Evolutionary conservation across 2,329 filamentous ascomycete species (phyloP).

Genomic region (Aspergillus quadrilineatus): DNA sequence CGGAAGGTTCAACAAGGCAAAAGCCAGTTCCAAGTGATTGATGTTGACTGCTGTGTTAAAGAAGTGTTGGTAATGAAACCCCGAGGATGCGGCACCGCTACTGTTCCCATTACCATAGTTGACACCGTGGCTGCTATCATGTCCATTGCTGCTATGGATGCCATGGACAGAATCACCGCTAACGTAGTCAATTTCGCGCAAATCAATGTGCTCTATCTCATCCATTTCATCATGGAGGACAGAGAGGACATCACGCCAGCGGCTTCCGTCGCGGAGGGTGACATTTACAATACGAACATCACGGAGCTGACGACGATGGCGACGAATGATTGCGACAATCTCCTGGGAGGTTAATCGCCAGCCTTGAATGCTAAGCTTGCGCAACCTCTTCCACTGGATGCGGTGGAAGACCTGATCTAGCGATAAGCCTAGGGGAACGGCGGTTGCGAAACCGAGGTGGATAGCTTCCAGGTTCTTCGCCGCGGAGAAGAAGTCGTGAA

Average conservation of each 20-base stretch:
- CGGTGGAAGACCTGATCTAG: conserved; percentile 64
- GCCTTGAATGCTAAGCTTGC: conserved; percentile 64
- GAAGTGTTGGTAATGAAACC: neutral
- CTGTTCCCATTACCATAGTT: conserved; percentile 1
- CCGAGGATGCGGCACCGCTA: conserved; percentile 1
- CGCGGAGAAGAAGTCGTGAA: conserved; percentile 57
- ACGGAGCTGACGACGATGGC: conserved; percentile 57
- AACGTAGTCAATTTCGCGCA: conserved; percentile 62
- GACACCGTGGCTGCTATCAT: conserved; percentile 1
- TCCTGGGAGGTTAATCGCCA: conserved; percentile 63
- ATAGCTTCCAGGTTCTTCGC: conserved; percentile 62
- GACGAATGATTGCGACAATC: conserved; percentile 56
- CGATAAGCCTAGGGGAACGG: conserved; percentile 55
- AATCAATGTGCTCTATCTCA: conserved; percentile 60
- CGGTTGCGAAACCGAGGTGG: conserved; percentile 63
- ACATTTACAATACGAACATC: conserved; percentile 62
- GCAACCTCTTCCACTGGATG: conserved; percentile 60
- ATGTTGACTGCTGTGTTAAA: neutral
- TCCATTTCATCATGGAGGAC: conserved; percentile 58
- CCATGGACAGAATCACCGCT: conserved; percentile 36
- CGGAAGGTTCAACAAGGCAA: conserved; percentile 7
- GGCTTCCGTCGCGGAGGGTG: conserved; percentile 58
- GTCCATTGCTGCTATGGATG: conserved; percentile 12
- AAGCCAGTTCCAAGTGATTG: conserved; percentile 13
- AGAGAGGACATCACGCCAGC: conserved; percentile 61